A percentile compares a stretch with the other conserved stretches of the same genome.
Evolutionary conservation across 257 asterid genomes (phyloP).

Genomic region (Jacaranda mimosifolia): DNA sequence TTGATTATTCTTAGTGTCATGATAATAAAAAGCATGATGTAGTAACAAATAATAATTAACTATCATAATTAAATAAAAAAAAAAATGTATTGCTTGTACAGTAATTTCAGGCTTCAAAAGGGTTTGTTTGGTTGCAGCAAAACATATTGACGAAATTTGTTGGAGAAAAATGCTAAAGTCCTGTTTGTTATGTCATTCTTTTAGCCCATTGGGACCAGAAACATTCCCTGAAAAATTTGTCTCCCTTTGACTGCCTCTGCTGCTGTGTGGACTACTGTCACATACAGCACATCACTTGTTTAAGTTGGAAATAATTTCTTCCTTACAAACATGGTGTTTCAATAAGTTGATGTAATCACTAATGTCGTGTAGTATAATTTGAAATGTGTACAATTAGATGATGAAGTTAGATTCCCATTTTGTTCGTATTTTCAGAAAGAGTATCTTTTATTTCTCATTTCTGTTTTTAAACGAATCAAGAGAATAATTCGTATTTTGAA

Average conservation of each 20-base stretch:
- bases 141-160: conserved; percentile 56
- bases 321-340: background rate
- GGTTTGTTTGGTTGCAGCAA: conserved; percentile 29
- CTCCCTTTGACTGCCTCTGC: conserved; percentile 37
- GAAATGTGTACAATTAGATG: too few species aligned
- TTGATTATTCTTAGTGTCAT: conserved; percentile 34
- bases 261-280: background rate
- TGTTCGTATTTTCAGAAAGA: too few species aligned
- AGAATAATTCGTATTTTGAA: too few species aligned
- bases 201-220: conserved; percentile 24
- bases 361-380: too few species aligned
- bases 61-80: background rate
- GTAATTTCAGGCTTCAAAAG: background rate
- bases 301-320: background rate
- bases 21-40: conserved; percentile 33
- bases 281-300: too few species aligned
- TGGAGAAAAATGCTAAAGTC: conserved; percentile 12
- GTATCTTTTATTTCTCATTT: too few species aligned
- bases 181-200: conserved; percentile 19
- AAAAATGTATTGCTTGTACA: background rate
- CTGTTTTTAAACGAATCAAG: too few species aligned
- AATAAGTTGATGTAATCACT: background rate
- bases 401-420: too few species aligned
- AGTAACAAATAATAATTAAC: conserved; percentile 3
- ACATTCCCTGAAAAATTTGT: conserved; percentile 31